Conservation (phyloP, 2,329 filamentous ascomycete genomes). For the Leptoxyphium fumago region DNA sequence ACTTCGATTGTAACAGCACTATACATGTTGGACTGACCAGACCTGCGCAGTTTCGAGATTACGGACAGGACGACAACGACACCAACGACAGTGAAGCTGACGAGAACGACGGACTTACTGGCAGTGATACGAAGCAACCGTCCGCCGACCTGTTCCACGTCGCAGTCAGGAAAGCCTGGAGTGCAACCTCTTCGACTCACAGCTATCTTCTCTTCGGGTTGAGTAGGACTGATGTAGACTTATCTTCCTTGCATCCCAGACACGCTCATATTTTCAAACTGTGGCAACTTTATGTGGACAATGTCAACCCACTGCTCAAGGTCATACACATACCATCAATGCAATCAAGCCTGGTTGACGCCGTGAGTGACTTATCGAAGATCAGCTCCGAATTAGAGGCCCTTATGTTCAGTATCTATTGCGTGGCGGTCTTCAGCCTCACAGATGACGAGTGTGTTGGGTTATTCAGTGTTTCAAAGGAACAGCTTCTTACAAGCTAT, state of each 20-base stretch:
- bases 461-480: conserved; percentile 23
- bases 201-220: conserved; percentile 41
- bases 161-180: conserved; percentile 33
- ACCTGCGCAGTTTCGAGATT: conserved; percentile 12
- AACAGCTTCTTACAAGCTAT: conserved; percentile 13
- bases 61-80: conserved; percentile 1
- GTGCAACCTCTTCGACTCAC: conserved; percentile 24
- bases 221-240: conserved; percentile 24
- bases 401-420: conserved; percentile 43
- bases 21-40: conserved; percentile 8
- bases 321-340: conserved; percentile 56
- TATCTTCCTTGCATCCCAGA: conserved; percentile 43
- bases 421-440: conserved; percentile 43
- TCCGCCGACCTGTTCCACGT: conserved; percentile 21
- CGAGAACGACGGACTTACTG: conserved; percentile 2
- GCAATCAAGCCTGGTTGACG: conserved; percentile 50
- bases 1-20: neutral
- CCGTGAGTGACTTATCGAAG: conserved; percentile 39
- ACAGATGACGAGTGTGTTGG: conserved; percentile 37
- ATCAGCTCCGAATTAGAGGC: conserved; percentile 45
- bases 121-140: conserved; percentile 19
- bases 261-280: conserved; percentile 52
- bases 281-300: conserved; percentile 61
- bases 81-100: conserved; percentile 4
- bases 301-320: conserved; percentile 62